Conservation (phyloP, 1,284 basidiomycete species). For the Cryptococcus jaspeensis region DNA sequence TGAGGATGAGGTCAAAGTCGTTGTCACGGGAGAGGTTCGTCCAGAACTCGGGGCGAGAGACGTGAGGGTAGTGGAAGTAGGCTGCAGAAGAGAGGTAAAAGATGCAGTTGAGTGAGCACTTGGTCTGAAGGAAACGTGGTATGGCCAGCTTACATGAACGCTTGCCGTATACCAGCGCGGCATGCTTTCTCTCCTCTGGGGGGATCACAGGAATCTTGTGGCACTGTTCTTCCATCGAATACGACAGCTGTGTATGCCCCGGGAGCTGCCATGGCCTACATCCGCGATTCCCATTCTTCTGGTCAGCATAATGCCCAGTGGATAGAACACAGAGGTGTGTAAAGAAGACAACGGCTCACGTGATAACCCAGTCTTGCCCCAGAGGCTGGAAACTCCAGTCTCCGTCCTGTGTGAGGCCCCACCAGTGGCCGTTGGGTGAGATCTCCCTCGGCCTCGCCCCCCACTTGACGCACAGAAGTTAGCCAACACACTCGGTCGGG, state of each 20-base stretch:
- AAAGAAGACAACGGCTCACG: constrained; percentile 18
- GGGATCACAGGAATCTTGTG: constrained; percentile 22
- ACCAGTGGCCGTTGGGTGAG: constrained; percentile 31
- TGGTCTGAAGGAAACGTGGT: not conserved
- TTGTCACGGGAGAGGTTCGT: constrained; percentile 1
- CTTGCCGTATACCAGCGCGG: constrained; percentile 22
- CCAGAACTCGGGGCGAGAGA: constrained; percentile 13
- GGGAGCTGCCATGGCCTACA: constrained; percentile 39
- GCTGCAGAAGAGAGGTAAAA: not conserved
- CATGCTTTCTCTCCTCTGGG: constrained; percentile 8
- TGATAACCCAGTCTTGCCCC: constrained; percentile 42
- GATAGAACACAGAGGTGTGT: not conserved
- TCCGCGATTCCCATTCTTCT: too few relatives aligned
- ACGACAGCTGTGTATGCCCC: constrained; percentile 35
- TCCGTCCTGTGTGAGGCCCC: constrained; percentile 28
- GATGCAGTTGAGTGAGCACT: not conserved
- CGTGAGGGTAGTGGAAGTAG: not conserved
- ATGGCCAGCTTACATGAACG: constrained; percentile 17
- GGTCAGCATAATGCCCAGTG: not conserved
- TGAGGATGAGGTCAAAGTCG: constrained; percentile 15
- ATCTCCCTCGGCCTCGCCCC: constrained; percentile 29
- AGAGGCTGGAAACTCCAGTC: constrained; percentile 45
- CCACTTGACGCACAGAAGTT: constrained; percentile 26
- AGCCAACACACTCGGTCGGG: too few relatives aligned
- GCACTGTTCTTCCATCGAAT: constrained; percentile 44